These are phyloP conservation scores for Lanmaoa pseudosensibilis DNA, from an alignment of 768 basidiomycete genomes.

Conservation along the genomic window DNA sequence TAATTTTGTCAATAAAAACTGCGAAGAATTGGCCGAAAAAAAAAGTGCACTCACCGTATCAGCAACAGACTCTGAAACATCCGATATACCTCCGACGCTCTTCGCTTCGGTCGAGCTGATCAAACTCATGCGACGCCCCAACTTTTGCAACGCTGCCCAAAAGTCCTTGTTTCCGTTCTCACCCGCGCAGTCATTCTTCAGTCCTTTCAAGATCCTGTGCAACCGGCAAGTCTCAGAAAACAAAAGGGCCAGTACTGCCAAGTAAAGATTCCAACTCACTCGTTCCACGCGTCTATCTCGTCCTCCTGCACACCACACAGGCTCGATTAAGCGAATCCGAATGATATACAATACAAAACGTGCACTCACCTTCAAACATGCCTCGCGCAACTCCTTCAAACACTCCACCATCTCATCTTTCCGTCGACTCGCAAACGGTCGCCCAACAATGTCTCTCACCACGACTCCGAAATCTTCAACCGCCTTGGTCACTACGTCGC, in stretches of 20 bases:
- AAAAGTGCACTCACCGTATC: constrained; percentile 44
- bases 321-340: not conserved
- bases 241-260: not conserved
- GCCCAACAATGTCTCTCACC: constrained; percentile 65
- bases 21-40: not conserved
- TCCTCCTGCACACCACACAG: constrained; percentile 55
- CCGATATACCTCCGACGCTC: constrained; percentile 55
- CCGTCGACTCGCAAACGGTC: constrained; percentile 70
- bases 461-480: constrained; percentile 76
- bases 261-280: constrained; percentile 39
- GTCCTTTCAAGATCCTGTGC: constrained; percentile 57
- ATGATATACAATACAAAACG: not conserved
- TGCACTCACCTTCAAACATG: constrained; percentile 57
- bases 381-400: constrained; percentile 63
- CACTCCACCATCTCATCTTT: constrained; percentile 72
- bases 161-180: constrained; percentile 65
- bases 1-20: not conserved
- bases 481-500: constrained; percentile 82
- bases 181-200: constrained; percentile 55
- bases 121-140: constrained; percentile 56
- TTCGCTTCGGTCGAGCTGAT: constrained; percentile 65
- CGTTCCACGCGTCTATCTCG: constrained; percentile 82
- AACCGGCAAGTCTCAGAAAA: not conserved
- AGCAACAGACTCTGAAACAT: constrained; percentile 54
- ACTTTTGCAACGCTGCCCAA: constrained; percentile 56